Evolutionary conservation across 768 basidiomycete genomes (phyloP), one percentile per base, ranked within the genome.

Genomic region (Hortiboletus flavorubellus): DNA sequence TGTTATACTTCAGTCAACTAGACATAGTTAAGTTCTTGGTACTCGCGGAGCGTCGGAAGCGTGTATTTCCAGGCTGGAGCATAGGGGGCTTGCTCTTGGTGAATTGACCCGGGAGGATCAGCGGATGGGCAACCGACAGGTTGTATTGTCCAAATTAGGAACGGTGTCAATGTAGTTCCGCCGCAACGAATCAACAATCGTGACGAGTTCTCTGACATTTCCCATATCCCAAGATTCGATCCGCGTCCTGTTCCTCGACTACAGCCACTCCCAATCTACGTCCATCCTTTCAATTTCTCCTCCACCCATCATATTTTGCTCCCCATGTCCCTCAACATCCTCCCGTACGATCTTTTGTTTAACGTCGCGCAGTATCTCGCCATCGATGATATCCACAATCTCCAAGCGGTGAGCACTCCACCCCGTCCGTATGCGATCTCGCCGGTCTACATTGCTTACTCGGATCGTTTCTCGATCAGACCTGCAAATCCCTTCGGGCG

Each of bases 261-360:
- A 30, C 44, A 8, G 9, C 29, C 12, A 23, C 14, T 26, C 16
- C 44, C 39, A 50, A 67, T 62, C 56, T 23, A 40, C 48, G 5
- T 31, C 47, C 43, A 43, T 47, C 44, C 49, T 10, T 26, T 26
- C 5, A 5, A 21, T 26, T 26, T 4, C 26, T 3, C 26, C 42
- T 40, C 16, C 16, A 39, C n/a, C n/a, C 7, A 46, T n/a, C 18
- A 14, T 30, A 41, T 14, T n/a, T 42, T 2, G 3, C 21, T 31
- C 29, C 5, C 34, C 55, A 71, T 73, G 64, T 70, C 72, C 12
- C 64, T 79, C 48, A 66, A 69, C 56, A 75, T 72, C 5, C 73
- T 89, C 18, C 87, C 87, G 0, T 87, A 87, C 68, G 87, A 89
- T 73, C 73, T 89, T 18, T 67, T 89, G 42, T 77, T 89, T 53